Evolutionary conservation across 768 basidiomycete genomes (phyloP).

Genomic region (Cubamyces lactineus): DNA sequence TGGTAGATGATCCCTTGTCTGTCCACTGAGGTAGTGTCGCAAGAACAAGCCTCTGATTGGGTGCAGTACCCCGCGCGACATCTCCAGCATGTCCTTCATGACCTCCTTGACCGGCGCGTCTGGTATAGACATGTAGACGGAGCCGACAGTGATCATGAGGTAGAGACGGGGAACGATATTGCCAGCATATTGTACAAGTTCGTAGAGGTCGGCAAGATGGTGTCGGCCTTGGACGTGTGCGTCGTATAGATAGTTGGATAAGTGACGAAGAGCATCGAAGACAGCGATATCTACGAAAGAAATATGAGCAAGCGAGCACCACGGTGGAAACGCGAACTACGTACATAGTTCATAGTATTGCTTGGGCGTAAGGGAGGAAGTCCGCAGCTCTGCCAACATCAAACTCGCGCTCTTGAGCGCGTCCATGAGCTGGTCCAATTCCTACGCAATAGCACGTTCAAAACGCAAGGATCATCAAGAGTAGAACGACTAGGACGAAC

Average conservation of each 20-base stretch:
- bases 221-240: conserved; percentile 91
- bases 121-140: conserved; percentile 98
- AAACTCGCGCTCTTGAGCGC: conserved; percentile 95
- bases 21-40: conserved; percentile 94
- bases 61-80: conserved; percentile 96
- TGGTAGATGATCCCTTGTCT: conserved; percentile 95
- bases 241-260: conserved; percentile 96
- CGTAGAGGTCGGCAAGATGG: conserved; percentile 97
- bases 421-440: conserved; percentile 97
- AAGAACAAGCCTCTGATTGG: conserved; percentile 97
- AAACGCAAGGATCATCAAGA: not conserved
- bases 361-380: conserved; percentile 91
- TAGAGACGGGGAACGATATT: conserved; percentile 94
- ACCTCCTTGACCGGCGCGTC: conserved; percentile 98
- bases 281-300: conserved; percentile 89
- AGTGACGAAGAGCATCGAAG: conserved; percentile 93
- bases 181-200: conserved; percentile 98
- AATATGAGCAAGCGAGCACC: not conserved
- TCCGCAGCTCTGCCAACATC: conserved; percentile 96
- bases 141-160: conserved; percentile 99
- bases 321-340: conserved; percentile 6
- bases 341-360: conserved; percentile 98
- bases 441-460: conserved; percentile 48
- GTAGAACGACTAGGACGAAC: conserved; percentile 43
- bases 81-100: conserved; percentile 99